Conservation (phyloP, 495 filamentous ascomycete genomes). For the Penicillium cinerascens region DNA sequence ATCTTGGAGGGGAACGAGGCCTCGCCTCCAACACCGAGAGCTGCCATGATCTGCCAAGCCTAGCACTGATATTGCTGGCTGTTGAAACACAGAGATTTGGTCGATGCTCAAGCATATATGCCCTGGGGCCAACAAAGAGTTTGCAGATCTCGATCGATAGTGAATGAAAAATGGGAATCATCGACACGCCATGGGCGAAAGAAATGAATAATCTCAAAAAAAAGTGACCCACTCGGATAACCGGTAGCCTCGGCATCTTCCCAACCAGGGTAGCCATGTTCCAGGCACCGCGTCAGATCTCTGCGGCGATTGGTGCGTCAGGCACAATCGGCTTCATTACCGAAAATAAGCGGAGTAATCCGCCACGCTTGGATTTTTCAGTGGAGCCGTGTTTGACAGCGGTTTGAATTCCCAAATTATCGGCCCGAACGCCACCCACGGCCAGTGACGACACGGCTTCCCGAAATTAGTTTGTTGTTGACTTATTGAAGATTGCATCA, state of each 20-base stretch:
- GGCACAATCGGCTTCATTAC: slow-evolving; percentile 6
- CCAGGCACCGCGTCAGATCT: background rate
- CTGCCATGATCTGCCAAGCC: slow-evolving; percentile 5
- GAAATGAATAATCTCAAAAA: background rate
- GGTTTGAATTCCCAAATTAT: background rate
- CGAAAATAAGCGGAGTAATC: slow-evolving; percentile 4
- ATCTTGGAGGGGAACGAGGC: slow-evolving; percentile 25
- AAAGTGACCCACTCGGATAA: slow-evolving; percentile 14
- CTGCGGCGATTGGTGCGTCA: background rate
- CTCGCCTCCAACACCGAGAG: slow-evolving; percentile 14
- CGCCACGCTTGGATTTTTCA: slow-evolving; percentile 8
- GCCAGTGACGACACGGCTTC: slow-evolving; percentile 1
- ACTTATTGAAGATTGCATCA: background rate
- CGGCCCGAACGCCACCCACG: slow-evolving; percentile 7
- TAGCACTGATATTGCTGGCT: background rate
- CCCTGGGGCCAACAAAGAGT: background rate
- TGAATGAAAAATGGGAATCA: background rate
- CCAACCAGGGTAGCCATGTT: background rate
- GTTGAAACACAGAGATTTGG: background rate
- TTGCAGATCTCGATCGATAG: slow-evolving; percentile 3
- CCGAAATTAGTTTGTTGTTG: background rate
- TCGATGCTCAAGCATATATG: background rate
- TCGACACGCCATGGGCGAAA: slow-evolving; percentile 1
- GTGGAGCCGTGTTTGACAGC: slow-evolving; percentile 1
- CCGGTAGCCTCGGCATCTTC: slow-evolving; percentile 15